Conservation (phyloP, 2,329 filamentous ascomycete species). For the Cytospora piceae region DNA sequence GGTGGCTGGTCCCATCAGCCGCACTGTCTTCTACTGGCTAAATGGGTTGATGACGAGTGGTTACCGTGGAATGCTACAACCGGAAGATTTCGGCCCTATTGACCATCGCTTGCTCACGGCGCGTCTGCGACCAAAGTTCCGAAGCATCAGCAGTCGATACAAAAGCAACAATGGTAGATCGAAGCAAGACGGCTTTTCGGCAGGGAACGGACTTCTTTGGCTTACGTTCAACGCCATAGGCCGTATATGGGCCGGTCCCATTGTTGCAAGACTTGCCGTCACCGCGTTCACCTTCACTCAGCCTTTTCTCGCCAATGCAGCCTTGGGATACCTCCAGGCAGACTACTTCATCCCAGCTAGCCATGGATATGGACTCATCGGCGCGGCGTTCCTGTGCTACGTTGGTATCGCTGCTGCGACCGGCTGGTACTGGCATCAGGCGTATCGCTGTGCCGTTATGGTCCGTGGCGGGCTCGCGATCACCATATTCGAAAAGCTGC, state of each 20-base stretch:
- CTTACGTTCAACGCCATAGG: conserved; percentile 23
- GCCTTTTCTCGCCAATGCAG: conserved; percentile 31
- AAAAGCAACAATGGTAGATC: not conserved
- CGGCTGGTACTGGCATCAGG: conserved; percentile 32
- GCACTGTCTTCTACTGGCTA: conserved; percentile 32
- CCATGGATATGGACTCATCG: conserved; percentile 33
- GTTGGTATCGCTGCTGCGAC: conserved; percentile 31
- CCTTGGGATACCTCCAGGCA: conserved; percentile 29
- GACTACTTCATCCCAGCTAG: conserved; percentile 19
- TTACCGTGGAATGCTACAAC: conserved; percentile 27
- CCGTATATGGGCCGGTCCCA: conserved; percentile 25
- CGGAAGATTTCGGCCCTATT: conserved; percentile 30
- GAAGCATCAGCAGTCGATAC: not conserved
- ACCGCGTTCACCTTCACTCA: conserved; percentile 32
- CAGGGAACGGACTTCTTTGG: not conserved
- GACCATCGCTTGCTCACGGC: conserved; percentile 23
- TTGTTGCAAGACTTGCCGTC: conserved; percentile 30
- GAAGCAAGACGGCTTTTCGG: not conserved
- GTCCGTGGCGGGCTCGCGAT: conserved; percentile 29
- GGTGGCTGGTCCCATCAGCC: conserved; percentile 31
- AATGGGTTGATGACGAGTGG: conserved; percentile 31
- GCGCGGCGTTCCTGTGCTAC: conserved; percentile 32
- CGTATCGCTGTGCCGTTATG: conserved; percentile 24
- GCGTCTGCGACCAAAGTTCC: conserved; percentile 4
- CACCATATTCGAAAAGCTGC: conserved; percentile 30